Base-by-base conservation (phyloP, 2,329 filamentous ascomycete genomes). In the Pseudocercospora vitis region DNA sequence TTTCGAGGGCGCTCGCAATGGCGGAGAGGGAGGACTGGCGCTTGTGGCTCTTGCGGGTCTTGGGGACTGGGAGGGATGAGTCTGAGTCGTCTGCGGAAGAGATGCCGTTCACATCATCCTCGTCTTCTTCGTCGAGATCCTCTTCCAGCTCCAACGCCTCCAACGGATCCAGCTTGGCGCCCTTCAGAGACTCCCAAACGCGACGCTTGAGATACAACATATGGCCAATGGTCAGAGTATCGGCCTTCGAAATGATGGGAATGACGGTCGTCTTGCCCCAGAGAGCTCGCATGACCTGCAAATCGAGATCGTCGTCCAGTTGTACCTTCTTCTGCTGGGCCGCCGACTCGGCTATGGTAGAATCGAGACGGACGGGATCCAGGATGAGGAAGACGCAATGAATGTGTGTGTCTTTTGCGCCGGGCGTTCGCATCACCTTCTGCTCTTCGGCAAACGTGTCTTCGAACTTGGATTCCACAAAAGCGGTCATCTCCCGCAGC, bases 391-490 rank as follows among this genome's bases (percentile, higher is more conserved):
- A 96, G 50, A 91, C 91, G 62, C 90, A 95, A 70, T 99, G 94
- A 61, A 99, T 96, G 71, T 99, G 94, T 47, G 92, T 96, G 76
- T 99, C 94, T 70, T 91, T 89, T 60, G 89, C 88, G 52, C 91
- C 92, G 21, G 94, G 92, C 49, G 91, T 91, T 65, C 94, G 88
- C 58, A 96, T 81, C 42, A 99, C 91, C 77, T 96, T 97, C 81
- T 95, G 95, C 77, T 99, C 94, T 74, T 99, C 94, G 45, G 84
- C 84, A 70, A 99, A 95, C 0, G 94, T 97, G 68, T 99, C 94
- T 71, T 99, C 92, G 64, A 99, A 99, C 73, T 97, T 97, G 77
- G 88, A 92, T 77, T 99, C 94, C 55, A 99, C 78, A 75, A 99
- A 99, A 7, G 87, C 81, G 28, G 88, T 86, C 78, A 97, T 91